Conservation (phyloP, 805 yeast genomes). For the Kodamaea laetipori region DNA sequence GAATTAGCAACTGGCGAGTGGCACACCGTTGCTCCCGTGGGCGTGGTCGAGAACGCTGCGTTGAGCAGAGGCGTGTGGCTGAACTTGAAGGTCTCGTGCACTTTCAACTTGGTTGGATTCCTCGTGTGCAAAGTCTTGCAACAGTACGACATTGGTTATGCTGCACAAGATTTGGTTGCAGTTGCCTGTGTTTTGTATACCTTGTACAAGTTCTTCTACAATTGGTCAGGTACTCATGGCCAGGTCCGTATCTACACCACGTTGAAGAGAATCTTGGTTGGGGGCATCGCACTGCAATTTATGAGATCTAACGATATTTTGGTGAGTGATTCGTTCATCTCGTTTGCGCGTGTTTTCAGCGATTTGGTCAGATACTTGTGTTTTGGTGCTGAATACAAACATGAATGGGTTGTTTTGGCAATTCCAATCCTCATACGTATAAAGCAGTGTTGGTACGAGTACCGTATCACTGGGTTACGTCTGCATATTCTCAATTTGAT, state of each 20-base stretch:
- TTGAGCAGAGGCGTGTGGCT: conserved; percentile 38
- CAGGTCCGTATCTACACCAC: conserved; percentile 50
- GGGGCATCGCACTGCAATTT: conserved; percentile 57
- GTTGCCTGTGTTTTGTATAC: conserved; percentile 12
- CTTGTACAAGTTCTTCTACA: conserved; percentile 35
- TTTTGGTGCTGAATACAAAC: conserved; percentile 42
- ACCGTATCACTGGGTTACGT: conserved; percentile 46
- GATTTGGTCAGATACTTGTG: conserved; percentile 46
- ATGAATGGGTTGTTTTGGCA: conserved; percentile 36
- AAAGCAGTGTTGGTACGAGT: conserved; percentile 80
- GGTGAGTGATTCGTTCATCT: conserved; percentile 80
- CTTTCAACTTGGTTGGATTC: conserved; percentile 26
- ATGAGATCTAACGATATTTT: conserved; percentile 78
- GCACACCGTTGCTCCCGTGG: conserved; percentile 34
- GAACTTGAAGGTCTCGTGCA: conserved; percentile 30
- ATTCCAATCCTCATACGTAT: conserved; percentile 78
- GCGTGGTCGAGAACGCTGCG: conserved; percentile 30
- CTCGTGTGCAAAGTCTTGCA: conserved; percentile 21
- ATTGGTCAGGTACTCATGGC: conserved; percentile 35
- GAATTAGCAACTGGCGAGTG: conserved; percentile 32
- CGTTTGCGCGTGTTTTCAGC: conserved; percentile 73
- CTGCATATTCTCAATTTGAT: conserved; percentile 68
- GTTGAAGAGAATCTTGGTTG: conserved; percentile 53
- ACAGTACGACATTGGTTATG: conserved; percentile 30
- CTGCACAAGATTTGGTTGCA: conserved; percentile 19